Base-by-base conservation (phyloP, 108 stramenopile genomes). In the Thalassiosira profunda region DNA sequence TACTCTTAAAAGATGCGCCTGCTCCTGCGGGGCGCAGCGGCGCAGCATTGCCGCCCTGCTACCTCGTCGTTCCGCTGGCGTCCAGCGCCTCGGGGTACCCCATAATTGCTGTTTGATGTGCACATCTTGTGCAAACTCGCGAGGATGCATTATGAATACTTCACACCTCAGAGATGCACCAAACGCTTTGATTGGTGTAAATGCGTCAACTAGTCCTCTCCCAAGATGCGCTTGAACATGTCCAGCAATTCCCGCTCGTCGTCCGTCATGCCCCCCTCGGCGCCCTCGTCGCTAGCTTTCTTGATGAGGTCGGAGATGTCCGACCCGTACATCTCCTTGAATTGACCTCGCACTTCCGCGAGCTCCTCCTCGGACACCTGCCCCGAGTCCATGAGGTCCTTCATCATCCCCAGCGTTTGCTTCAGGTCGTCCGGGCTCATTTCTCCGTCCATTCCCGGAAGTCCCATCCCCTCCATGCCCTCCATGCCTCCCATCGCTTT, bases 401-500 rank as follows among this genome's bases (percentile, higher is more conserved):
- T 91, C 62, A 91, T 63, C 58, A 70, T 70, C 2, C 23, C 58
- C 3, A 95, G 56, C 57, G 81, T 85, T 63, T 90, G 83, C 55
- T 91, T 91, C 18, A 92, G 67, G 24, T 91, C 80, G 31, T 91
- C 93, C 9, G 81, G 87, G 54, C 57, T 74, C 42, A 82, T 62
- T 17, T 80, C 88, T 2, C 66, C 84, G 44, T 84, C 74, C 54
- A 86, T 47, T 17, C 72, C 67, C 38, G 54, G 69, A 67, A 86
- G 51, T 7, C 71, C 84, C 5, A 54, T 71, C 70, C 85, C 72
- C 9, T 84, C 88, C 41, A 63, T 82, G 7, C 85, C 84, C 28
- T 72, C 86, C 81, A 90, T 75, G 14, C 77, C 80, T 51, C 74
- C 72, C 89, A 95, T 87, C 89, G 91, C 89, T 23, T 92, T 86